Evolutionary conservation across 805 yeast genomes (phyloP), one percentile per base, ranked within the genome.

Genomic region (Hanseniaspora valbyensis): DNA sequence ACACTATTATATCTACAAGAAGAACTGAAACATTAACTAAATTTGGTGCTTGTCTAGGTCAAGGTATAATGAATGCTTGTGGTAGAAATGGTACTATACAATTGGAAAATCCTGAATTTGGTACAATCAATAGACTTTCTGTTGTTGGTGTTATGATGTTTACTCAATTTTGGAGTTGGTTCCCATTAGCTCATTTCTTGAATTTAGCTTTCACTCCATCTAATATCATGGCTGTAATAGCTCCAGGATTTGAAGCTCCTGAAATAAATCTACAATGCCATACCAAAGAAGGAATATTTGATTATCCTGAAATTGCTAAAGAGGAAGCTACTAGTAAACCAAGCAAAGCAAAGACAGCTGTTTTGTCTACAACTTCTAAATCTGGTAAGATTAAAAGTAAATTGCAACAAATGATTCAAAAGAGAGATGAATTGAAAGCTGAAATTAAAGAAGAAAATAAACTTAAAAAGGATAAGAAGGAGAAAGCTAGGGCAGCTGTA

Each of bases 1-100:
- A 88, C 43, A 78, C 76, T 52, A 81, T 85, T n/a, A 76, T 90
- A 52, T 70, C 81, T 24, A 84, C 82, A 60, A 92, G 90, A 67
- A 94, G 86, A 59, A 96, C 90, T 67, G 98, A 90, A 67, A 95
- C 95, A 2, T 76, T 92, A 66, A 96, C 97, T 36, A 89, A 88
- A 69, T 92, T 90, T 68, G 98, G 98, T 63, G 96, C 97, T 28
- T 86, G 96, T 16, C 70, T 92, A 44, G 90, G 95, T 13, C 96
- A 90, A 70, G 98, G 98, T 66, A 90, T 92, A 56, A 81, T 92
- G 64, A 96, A 92, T 69, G 98, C 97, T 10, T 96, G 98, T 67
- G 98, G 98, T 12, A 80, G 97, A 63, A 92, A 92, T 60, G 95
- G 84, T n/a, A 88, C 97, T 0, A 88, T 92, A 56, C 83, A 83